Evolutionary conservation across 78 protist genomes (phyloP), one percentile per base, ranked within the genome.

Genomic region (Dictyostelium brefeldianum): DNA sequence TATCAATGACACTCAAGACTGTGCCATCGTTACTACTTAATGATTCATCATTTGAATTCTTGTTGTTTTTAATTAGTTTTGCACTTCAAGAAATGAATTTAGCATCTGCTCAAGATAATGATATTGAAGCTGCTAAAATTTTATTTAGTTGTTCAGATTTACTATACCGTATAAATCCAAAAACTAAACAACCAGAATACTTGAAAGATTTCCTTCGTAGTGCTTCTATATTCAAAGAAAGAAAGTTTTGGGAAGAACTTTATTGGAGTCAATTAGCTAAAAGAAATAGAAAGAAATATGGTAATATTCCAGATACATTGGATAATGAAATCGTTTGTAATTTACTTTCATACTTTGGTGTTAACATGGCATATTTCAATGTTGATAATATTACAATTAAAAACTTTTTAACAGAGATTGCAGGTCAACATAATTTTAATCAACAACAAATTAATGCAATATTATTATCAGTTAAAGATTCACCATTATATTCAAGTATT

Each of bases 11-110:
- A 4, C n/a, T 84, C 29, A 84, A 84, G 47, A 80, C 59, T 18
- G 91, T 84, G 3, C 91, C 81, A 10, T 54, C 62, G 7, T 36
- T 84, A 5, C 74, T 31, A 9, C 54, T 84, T 31, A 41, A 43
- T 46, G 91, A 84, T 31, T 57, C 25, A 17, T 74, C 82, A 3
- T 84, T 84, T 18, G 82, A 84, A 36, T 74, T 74, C n/a, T 27
- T 84, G 17, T 46, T 71, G 22, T 74, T 71, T 31, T 48, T 84
- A 31, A 43, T 84, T 11, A 84, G 51, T 27, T 71, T 70, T 27
- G 78, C 79, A 5, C 74, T 84, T 5, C 81, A 84, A 57, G 83
- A 84, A 25, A 84, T 84, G 91, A 80, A 84, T 25, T 18, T 74
- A 15, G 36, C 31, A 10, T 7, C 48, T 2, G 2, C 43, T 36